Percentiles rank a stretch among this genome's conserved stretches.
These are phyloP conservation scores for Trichomonascaceae sp. DNA, from an alignment of 1,139 yeast species.

Conservation along the genomic window DNA sequence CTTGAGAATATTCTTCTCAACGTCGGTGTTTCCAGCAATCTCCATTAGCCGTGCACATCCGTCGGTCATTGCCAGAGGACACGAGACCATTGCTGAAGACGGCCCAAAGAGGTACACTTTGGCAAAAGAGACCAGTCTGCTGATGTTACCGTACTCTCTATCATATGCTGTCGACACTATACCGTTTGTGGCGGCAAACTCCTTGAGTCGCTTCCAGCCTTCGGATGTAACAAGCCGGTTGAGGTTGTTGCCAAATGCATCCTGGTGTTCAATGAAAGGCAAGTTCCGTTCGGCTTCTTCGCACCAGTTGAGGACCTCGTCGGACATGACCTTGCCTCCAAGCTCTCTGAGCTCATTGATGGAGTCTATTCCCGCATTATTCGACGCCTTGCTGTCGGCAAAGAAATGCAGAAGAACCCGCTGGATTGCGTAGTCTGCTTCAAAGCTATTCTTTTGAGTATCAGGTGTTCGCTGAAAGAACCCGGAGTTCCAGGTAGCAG, in stretches of 20 bases:
- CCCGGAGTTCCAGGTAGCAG: constrained; percentile 19
- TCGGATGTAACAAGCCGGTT: constrained; percentile 19
- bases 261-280: constrained; percentile 19
- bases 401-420: constrained; percentile 11
- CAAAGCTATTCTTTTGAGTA: constrained; percentile 14
- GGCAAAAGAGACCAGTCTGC: constrained; percentile 18
- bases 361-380: constrained; percentile 3
- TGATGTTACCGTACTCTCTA: constrained; percentile 13
- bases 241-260: constrained; percentile 18
- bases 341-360: constrained; percentile 11
- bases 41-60: constrained; percentile 23
- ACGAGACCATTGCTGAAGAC: constrained; percentile 21
- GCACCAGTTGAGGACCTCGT: constrained; percentile 17
- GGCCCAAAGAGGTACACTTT: constrained; percentile 18
- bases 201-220: constrained; percentile 22
- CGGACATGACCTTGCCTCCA: constrained; percentile 16
- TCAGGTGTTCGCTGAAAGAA: constrained; percentile 18
- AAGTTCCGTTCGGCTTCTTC: constrained; percentile 21
- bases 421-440: constrained; percentile 14
- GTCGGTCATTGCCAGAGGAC: constrained; percentile 25
- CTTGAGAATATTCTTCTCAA: constrained; percentile 9
- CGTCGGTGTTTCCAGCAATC: constrained; percentile 9
- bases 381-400: constrained; percentile 8
- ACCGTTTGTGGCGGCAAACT: constrained; percentile 17
- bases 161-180: constrained; percentile 20